Percentiles rank a stretch among this genome's conserved stretches.
phyloP scores from a whole-genome alignment of 208 protist species.

The Crithidia bombi region DNA sequence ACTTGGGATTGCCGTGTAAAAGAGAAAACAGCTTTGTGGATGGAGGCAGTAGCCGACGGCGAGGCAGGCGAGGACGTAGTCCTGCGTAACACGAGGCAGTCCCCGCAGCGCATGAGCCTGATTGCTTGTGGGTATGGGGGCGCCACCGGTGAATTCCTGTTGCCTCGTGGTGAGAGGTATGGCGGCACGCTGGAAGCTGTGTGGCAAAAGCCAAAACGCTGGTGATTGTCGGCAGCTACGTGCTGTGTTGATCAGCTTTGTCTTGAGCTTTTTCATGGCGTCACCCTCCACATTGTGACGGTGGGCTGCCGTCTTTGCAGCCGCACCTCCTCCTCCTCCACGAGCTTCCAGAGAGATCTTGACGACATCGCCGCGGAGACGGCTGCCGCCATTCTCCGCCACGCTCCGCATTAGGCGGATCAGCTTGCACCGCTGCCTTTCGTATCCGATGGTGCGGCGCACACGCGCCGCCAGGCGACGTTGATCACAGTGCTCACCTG shows the following conservation, averaged over 20 bases:
- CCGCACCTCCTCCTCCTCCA: background rate
- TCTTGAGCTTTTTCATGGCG: conserved; percentile 1
- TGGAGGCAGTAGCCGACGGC: conserved; percentile 49
- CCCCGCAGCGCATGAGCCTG: conserved; percentile 16
- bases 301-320: background rate
- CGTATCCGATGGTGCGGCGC: conserved; percentile 29
- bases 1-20: conserved; percentile 48
- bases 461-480: conserved; percentile 1
- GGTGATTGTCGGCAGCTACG: conserved; percentile 32
- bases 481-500: background rate
- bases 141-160: background rate
- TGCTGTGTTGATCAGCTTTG: conserved; percentile 14
- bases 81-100: conserved; percentile 38
- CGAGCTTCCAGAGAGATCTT: background rate
- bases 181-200: conserved; percentile 36
- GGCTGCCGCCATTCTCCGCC: background rate
- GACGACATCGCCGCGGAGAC: too few relatives aligned
- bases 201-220: conserved; percentile 33
- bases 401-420: background rate
- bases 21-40: conserved; percentile 67
- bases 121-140: background rate
- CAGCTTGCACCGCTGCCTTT: conserved; percentile 26
- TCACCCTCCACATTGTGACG: background rate
- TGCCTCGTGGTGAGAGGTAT: background rate
- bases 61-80: conserved; percentile 60